Base-by-base conservation (phyloP, 257 asterid genomes). In the Solanum ossicruentum region DNA sequence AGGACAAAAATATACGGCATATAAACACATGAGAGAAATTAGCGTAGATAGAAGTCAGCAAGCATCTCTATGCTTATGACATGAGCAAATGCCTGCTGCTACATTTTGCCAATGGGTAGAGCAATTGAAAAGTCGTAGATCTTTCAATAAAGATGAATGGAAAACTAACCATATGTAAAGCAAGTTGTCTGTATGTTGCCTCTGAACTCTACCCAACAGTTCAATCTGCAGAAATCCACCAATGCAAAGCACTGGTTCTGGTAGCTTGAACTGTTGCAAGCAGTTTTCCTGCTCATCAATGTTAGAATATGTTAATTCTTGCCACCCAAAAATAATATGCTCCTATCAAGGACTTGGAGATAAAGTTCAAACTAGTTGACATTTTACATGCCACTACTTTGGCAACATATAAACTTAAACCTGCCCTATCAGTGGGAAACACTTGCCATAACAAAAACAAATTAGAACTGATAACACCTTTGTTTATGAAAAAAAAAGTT, bases 211-310 rank as follows among this genome's bases (percentile, higher is more conserved):
- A 17, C 97, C 95, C 90, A 88, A 49, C 85, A 95, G 86, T 89
- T 94, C 98, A 75, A 95, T 89, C 92, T 88, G 95, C 88, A 95
- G 73, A 88, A 80, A 95, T 88, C 99, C 97, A 47, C 94, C 95
- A 10, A 93, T 55, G 84, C 97, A 95, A 81, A 94, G 93, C 72
- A 91, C 94, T 3, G 94, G 97, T 85, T 93, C 91, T n/a, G 95
- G 93, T 85, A 96, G 91, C 92, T 92, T 88, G 91, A 93, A 96
- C 41, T 90, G 85, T 92, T 94, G 98, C 97, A 93, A 85, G 41
- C 88, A 36, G 66, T 93, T 92, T 81, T 92, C 95, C 99, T 96
- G 93, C 84, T 85, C 86, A 73, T 71, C 71, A 41, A 75, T 55
- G 12, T 26, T 12, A 21, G 7, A 73, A 73, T 21, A 47, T 12